Evolutionary conservation across 495 filamentous ascomycete species (phyloP).

Genomic region (Penicillium alfredii): DNA sequence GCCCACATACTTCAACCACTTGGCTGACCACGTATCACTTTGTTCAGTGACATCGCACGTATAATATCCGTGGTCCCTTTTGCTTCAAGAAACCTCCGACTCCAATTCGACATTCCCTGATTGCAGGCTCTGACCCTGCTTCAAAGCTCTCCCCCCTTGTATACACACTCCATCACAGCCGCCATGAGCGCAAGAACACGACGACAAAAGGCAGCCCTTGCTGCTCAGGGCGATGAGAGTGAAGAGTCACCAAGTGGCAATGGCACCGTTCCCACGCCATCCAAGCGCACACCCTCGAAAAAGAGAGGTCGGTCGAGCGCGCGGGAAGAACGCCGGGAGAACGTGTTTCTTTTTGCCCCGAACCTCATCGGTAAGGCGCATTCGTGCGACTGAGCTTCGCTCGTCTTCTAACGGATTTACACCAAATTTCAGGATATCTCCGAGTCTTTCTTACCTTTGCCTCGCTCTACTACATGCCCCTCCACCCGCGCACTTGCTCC

Average conservation of each 20-base stretch:
- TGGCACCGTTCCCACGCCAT: conserved; percentile 24
- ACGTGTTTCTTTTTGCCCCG: conserved; percentile 92
- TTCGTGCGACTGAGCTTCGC: too few relatives aligned
- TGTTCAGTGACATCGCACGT: too few relatives aligned
- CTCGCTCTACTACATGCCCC: conserved; percentile 96
- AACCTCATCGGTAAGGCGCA: conserved; percentile 97
- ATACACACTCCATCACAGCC: conserved; percentile 4
- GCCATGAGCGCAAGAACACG: conserved; percentile 40
- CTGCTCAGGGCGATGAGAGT: conserved; percentile 30
- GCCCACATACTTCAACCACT: too few relatives aligned
- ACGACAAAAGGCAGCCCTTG: conserved; percentile 39
- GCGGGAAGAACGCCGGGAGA: conserved; percentile 54
- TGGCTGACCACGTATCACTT: too few relatives aligned
- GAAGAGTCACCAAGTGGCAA: conserved; percentile 29
- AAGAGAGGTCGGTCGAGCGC: conserved; percentile 19
- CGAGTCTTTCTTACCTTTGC: conserved; percentile 84
- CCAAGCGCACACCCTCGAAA: conserved; percentile 20
- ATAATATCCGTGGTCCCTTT: too few relatives aligned
- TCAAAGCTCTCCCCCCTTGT: background rate
- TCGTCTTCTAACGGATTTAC: too few relatives aligned
- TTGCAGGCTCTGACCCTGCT: too few relatives aligned
- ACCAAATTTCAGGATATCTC: conserved; percentile 77
- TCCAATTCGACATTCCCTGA: too few relatives aligned
- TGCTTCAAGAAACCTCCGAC: too few relatives aligned
- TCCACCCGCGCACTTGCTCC: conserved; percentile 91